These are phyloP conservation scores for Pleurozium schreberi DNA, from an alignment of 225 moss, liverwort and hornwort species.

Conservation along the genomic window DNA sequence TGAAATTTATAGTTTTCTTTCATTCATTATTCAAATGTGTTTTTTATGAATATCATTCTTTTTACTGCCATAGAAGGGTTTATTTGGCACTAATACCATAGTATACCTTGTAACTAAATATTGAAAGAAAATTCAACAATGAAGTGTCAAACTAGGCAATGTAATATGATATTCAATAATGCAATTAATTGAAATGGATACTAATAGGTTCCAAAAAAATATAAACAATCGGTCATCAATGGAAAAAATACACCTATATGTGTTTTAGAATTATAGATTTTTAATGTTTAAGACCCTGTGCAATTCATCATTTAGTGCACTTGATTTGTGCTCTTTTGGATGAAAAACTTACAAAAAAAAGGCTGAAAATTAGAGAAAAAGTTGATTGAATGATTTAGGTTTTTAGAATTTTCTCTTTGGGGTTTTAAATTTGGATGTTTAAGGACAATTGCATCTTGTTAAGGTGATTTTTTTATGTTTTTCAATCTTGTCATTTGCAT, in stretches of 20 bases:
- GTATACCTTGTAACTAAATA: background rate
- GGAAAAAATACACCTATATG: background rate
- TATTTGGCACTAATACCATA: background rate
- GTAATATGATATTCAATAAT: background rate
- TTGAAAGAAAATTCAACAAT: background rate
- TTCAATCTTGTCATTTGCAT: background rate
- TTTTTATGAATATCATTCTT: background rate
- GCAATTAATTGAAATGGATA: background rate
- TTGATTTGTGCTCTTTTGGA: background rate
- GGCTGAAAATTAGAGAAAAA: rapidly evolving
- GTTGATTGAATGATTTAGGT: background rate
- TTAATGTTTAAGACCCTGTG: background rate
- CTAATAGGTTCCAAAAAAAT: background rate
- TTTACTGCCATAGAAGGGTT: background rate
- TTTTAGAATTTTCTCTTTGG: background rate
- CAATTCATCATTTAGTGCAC: background rate
- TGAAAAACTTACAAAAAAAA: background rate
- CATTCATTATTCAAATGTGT: background rate
- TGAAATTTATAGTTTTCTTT: background rate
- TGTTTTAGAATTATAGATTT: background rate
- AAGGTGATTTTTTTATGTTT: background rate
- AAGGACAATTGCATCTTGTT: background rate
- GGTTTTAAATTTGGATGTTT: background rate
- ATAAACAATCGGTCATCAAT: background rate
- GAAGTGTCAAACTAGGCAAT: background rate